phyloP scores from a whole-genome alignment of 345 rosid species.

The Theobroma cacao region DNA sequence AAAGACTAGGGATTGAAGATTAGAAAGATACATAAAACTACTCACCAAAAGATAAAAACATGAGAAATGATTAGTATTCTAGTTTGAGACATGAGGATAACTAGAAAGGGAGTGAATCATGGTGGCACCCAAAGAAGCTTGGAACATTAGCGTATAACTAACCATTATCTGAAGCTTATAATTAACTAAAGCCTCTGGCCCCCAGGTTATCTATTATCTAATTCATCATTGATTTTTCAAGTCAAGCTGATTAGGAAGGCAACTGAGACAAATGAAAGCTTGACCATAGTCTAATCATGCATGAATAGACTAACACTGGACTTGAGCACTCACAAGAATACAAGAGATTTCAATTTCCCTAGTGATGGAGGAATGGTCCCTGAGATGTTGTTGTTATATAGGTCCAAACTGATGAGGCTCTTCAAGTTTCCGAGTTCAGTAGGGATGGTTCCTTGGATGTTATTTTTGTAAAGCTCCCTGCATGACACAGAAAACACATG shows the following conservation, averaged over 20 bases:
- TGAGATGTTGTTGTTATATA: slow-evolving; percentile 86
- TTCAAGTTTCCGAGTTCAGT: slow-evolving; percentile 78
- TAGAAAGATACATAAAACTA: neutral
- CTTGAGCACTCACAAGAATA: slow-evolving; percentile 68
- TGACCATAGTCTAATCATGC: neutral
- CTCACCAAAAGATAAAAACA: neutral
- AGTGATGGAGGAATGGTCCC: slow-evolving; percentile 75
- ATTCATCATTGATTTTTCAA: neutral
- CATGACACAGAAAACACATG: slow-evolving; percentile 10
- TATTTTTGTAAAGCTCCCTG: slow-evolving; percentile 95
- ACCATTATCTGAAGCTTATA: neutral
- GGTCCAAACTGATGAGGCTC: slow-evolving; percentile 93
- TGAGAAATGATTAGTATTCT: neutral
- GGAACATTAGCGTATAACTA: neutral
- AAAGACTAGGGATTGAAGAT: neutral
- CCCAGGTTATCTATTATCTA: neutral
- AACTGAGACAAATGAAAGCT: neutral
- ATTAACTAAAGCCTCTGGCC: neutral
- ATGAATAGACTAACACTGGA: neutral
- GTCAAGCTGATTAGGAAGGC: neutral
- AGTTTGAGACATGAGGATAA: neutral
- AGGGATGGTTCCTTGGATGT: slow-evolving; percentile 79
- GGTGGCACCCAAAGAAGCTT: neutral
- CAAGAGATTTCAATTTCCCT: slow-evolving; percentile 84
- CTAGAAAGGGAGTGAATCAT: neutral